Base-by-base conservation (phyloP, 345 rosid genomes). In the Adansonia digitata region DNA sequence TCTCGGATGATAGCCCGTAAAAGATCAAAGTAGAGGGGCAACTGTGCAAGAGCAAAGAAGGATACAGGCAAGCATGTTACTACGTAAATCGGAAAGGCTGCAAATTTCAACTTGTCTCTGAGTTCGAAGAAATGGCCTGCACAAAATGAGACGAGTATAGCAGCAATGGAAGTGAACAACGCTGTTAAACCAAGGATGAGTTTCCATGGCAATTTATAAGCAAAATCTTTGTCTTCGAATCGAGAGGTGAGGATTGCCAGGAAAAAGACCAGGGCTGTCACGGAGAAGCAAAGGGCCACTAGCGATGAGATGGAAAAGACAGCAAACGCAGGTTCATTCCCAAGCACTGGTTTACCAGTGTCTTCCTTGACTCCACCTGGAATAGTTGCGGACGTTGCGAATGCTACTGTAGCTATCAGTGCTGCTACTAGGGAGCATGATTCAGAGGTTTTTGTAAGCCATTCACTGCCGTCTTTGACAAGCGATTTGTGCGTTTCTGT, bases 361-460 rank as follows among this genome's bases (percentile, higher is more conserved):
- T 12, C 4, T 29, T 49, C 27, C 2, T 68, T 61, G 20, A 43
- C 45, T 24, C 73, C 77, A 4, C 83, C 83, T 12, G 85, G 83
- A 11, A 77, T 51, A 2, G 76, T 73, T 7, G 85, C 62, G 48
- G 80, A 73, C 13, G 78, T 73, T 37, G 82, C 52, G 2, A 77
- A 82, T 56, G 85, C 81, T 63, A 79, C 85, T 2, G 85, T 77
- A 6, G 82, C 82, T 13, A 79, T 52, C 39, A 82, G 81, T 15
- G 82, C 81, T 3, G 85, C 85, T 31, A 79, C 70, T 0, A 80
- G 72, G 0, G 85, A 82, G 64, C 85, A 79, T 14, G 85, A 77
- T 59, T 82, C 83, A 0, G 77, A 74, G 18, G 85, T 82, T 15
- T 77, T 82, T 2, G 74, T 77, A 1, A 82, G 74, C 79, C 83